Evolutionary conservation across 2,329 filamentous ascomycete genomes (phyloP), one percentile per base, ranked within the genome.

Genomic region (Lachnellula cervina): DNA sequence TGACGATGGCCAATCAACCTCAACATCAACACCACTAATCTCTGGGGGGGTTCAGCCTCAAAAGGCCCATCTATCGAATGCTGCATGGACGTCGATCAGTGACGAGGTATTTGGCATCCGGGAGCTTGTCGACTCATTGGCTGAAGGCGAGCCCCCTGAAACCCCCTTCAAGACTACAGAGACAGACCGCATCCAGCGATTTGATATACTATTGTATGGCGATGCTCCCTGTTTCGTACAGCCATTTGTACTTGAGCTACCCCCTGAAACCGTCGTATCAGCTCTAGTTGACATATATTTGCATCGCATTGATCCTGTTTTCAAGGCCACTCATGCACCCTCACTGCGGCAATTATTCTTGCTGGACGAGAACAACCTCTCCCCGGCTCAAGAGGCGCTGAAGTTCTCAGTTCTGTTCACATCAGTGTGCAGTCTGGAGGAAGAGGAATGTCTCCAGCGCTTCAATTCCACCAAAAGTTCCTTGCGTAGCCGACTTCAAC

Each of bases 31-130:
- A 21, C 4, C n/a, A n/a, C n/a, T n/a, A n/a, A n/a, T n/a, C n/a
- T n/a, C n/a, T n/a, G n/a, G n/a, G n/a, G n/a, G n/a, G n/a, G n/a
- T n/a, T 17, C 42, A 45, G 25, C 44, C 52, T 35, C 37, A 21
- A 4, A 28, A 54, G 23, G 37, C 43, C 32, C 17, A 42, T n/a
- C 3, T 32, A 5, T 16, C 51, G 2, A n/a, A 37, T 4, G 16
- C 43, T 0, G 5, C 32, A 13, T 35, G 45, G 44, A 21, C 32
- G n/a, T 32, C 44, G 2, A 48, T 54, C 23, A 47, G 17, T n/a
- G 45, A 54, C 37, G 45, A 54, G 32, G 45, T 54, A 1, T 21
- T 54, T 17, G 52, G 52, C 14, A 49, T 54, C 42, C 52, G 52
- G 11, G 51, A 49, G 35, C 37, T 54, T 4, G 25, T 54, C 5